These are phyloP conservation scores for Neocatenulostroma microsporum DNA, from an alignment of 2,329 filamentous ascomycete genomes.

Conservation along the genomic window DNA sequence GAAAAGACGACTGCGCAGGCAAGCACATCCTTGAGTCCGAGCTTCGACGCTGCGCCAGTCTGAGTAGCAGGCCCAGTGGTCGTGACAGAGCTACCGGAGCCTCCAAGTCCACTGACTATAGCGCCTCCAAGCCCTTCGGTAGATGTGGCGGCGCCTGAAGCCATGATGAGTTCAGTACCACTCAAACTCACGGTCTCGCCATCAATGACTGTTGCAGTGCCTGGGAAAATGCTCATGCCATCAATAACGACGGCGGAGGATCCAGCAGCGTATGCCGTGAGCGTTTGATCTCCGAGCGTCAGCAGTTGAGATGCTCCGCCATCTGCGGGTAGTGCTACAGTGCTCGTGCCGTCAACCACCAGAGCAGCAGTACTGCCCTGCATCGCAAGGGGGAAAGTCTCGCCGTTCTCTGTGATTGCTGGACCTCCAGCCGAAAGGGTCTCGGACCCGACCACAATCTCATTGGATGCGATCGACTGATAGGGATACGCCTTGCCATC, in stretches of 20 bases:
- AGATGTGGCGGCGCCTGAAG: neutral
- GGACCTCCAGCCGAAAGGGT: neutral
- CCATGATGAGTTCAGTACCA: conserved; percentile 1
- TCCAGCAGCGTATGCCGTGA: conserved; percentile 1
- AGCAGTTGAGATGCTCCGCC: neutral
- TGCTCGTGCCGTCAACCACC: neutral
- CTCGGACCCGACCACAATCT: neutral
- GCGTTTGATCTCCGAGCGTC: neutral
- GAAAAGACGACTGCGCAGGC: too few species aligned
- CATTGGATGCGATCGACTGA: neutral
- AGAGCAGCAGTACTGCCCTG: neutral
- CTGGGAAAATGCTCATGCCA: neutral
- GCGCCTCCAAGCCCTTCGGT: conserved; percentile 3
- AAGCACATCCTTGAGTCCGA: too few species aligned
- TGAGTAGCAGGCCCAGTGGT: too few species aligned
- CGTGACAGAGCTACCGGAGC: neutral
- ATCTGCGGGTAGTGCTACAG: neutral
- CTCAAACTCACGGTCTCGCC: conserved; percentile 2
- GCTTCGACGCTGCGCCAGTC: too few species aligned
- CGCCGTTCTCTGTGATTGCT: neutral
- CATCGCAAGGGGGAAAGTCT: neutral
- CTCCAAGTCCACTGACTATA: conserved; percentile 4
- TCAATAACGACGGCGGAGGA: conserved; percentile 1
- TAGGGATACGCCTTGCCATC: neutral
- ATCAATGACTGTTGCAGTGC: neutral